These are phyloP conservation scores for Gliomastix tumulicola DNA, from an alignment of 2,329 filamentous ascomycete species.

Conservation along the genomic window DNA sequence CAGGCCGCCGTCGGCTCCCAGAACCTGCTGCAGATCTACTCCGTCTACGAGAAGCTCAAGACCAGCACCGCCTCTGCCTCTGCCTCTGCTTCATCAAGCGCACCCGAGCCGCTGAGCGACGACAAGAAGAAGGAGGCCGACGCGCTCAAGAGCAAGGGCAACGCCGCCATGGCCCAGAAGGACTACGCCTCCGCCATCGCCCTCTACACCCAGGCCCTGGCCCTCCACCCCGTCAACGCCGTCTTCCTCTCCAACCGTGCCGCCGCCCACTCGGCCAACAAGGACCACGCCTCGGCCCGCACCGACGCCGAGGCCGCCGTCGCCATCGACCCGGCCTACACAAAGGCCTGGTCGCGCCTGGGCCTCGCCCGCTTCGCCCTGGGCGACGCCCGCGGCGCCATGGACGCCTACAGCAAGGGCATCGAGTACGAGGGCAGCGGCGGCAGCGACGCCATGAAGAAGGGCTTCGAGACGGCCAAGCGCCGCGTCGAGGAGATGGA, in stretches of 20 bases:
- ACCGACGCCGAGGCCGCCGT: constrained; percentile 89
- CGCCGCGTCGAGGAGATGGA: constrained; percentile 77
- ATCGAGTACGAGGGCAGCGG: constrained; percentile 93
- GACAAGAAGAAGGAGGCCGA: constrained; percentile 76
- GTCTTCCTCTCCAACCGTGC: constrained; percentile 98
- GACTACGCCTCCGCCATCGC: constrained; percentile 80
- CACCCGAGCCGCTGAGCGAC: constrained; percentile 34
- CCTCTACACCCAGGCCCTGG: constrained; percentile 80
- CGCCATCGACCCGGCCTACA: constrained; percentile 82
- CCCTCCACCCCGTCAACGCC: constrained; percentile 75
- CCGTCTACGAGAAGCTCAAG: constrained; percentile 93
- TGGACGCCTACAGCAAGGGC: constrained; percentile 90
- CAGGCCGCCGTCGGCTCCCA: constrained; percentile 76
- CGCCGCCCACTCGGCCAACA: constrained; percentile 79
- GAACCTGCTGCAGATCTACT: constrained; percentile 85
- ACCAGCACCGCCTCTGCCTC: constrained; percentile 30
- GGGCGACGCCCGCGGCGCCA: constrained; percentile 81
- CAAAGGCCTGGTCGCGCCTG: constrained; percentile 92
- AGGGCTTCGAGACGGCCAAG: constrained; percentile 91
- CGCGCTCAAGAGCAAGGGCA: constrained; percentile 80
- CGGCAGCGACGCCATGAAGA: constrained; percentile 95
- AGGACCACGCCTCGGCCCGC: constrained; percentile 77
- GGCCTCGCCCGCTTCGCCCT: constrained; percentile 88
- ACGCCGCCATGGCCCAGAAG: constrained; percentile 91
- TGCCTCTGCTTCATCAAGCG: constrained; percentile 19